Conservation (phyloP, 441 rosid genomes). For the Rhodomyrtus psidioides region DNA sequence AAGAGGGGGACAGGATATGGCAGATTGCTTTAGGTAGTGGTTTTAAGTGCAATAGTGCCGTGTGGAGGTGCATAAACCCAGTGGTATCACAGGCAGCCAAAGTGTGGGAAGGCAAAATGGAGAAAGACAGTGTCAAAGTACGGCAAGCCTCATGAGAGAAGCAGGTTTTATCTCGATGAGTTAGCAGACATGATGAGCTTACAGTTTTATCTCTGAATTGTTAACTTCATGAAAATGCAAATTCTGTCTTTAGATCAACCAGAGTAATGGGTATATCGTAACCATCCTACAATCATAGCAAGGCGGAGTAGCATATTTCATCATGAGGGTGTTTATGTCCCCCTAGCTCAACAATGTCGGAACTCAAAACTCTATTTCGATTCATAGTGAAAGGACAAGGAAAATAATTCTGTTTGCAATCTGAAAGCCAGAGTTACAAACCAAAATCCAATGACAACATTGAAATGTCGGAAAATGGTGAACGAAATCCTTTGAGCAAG, state of each 20-base stretch:
- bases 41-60: conserved; percentile 20
- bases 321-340: background rate
- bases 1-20: conserved; percentile 13
- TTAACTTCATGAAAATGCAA: background rate
- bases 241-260: background rate
- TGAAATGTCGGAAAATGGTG: background rate
- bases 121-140: background rate
- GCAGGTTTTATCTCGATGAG: background rate
- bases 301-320: background rate
- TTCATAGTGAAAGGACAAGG: background rate
- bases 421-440: background rate
- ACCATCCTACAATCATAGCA: background rate
- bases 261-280: background rate
- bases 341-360: background rate
- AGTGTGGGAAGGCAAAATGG: conserved; percentile 6
- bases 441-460: background rate
- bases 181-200: background rate
- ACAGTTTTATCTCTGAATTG: background rate
- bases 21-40: conserved; percentile 20
- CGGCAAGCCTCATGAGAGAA: background rate
- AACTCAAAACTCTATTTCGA: background rate
- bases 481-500: background rate
- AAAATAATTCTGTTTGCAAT: background rate
- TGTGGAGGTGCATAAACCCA: conserved; percentile 5
- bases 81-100: background rate